Base-by-base conservation (phyloP, 768 basidiomycete genomes). In the Tulasnella sp. region DNA sequence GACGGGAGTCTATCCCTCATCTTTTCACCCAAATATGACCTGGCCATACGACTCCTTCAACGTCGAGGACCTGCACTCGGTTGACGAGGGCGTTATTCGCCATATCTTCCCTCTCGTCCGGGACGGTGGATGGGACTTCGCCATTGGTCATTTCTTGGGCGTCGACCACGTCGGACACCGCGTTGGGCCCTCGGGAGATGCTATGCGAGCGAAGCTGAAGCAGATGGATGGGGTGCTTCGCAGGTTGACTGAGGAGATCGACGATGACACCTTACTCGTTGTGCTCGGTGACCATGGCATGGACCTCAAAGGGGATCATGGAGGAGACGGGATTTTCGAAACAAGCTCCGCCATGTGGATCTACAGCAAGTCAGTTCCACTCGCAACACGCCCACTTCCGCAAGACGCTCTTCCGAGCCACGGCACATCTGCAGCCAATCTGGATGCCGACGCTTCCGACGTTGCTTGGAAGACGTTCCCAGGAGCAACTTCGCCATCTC, bases 151-250 rank as follows among this genome's bases (percentile, higher is more conserved):
- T 80, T 92, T 95, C 79, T 88, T 99, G 34, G 97, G 97, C 17
- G 94, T 98, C 3, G 97, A 99, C 82, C 97, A 99, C 81, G 95
- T 91, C 52, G 97, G 97, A 0, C 97, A 99, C 81, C 88, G 97
- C 72, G 89, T 98, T 8, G 96, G 97, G 0, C 95, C 97, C 0
- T 91, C 93, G 74, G 92, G 96, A 79, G 88, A 90, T 0, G 89
- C 88, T 69, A 97, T 98, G 95, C 88, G 86, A 78, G 83, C 88
- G 31, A 99, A 99, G 82, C 85, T 99, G 25, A 81, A 84, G 76
- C 94, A 98, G 82, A 97, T 98, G 94, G 90, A 99, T 81, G 81
- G 86, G 37, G 90, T 97, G 0, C 84, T 99, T 1, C 82, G 82
- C 15, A 86, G 88, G 7, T 90, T 97, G 4, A 93, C 99, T 6